These are phyloP conservation scores for Westerdykella sp. DNA, from an alignment of 2,329 filamentous ascomycete genomes.

Conservation along the genomic window DNA sequence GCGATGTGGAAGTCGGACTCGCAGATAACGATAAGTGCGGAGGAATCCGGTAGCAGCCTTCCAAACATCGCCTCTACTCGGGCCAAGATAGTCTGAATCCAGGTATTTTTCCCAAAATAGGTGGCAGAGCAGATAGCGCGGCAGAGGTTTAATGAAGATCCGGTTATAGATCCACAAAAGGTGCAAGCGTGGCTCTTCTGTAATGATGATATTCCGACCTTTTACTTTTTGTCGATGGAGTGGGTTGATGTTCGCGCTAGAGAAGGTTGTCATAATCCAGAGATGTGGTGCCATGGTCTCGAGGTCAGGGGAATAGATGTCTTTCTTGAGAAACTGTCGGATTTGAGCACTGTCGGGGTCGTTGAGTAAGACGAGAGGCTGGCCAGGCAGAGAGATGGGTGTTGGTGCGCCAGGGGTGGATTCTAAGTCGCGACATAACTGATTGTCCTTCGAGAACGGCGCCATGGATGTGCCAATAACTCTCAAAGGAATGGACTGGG, in stretches of 20 bases:
- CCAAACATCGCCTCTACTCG: conserved; percentile 5
- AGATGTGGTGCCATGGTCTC: conserved; percentile 8
- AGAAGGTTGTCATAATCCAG: conserved; percentile 14
- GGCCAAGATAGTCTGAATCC: conserved; percentile 2
- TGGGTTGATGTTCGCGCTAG: conserved; percentile 13
- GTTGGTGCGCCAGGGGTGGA: too few species aligned
- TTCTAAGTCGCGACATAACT: too few species aligned
- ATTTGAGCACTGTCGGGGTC: too few species aligned
- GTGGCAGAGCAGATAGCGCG: conserved; percentile 14
- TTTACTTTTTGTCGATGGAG: conserved; percentile 15
- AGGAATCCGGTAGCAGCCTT: conserved; percentile 33
- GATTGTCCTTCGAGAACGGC: too few species aligned
- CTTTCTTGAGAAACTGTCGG: conserved; percentile 1
- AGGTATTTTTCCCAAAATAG: conserved; percentile 10
- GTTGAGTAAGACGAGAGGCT: too few species aligned
- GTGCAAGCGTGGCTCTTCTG: conserved; percentile 14
- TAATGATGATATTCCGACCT: conserved; percentile 12
- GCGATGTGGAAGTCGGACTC: conserved; percentile 36
- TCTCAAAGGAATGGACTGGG: too few species aligned
- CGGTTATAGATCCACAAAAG: conserved; percentile 14
- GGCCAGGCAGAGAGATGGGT: too few species aligned
- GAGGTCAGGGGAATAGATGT: conserved; percentile 6
- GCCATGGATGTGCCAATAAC: too few species aligned
- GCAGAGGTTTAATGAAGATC: conserved; percentile 19
- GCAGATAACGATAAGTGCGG: conserved; percentile 38